Evolutionary conservation across 2,329 filamentous ascomycete species (phyloP), one percentile per base, ranked within the genome.

Genomic region (Beauveria bassiana): DNA sequence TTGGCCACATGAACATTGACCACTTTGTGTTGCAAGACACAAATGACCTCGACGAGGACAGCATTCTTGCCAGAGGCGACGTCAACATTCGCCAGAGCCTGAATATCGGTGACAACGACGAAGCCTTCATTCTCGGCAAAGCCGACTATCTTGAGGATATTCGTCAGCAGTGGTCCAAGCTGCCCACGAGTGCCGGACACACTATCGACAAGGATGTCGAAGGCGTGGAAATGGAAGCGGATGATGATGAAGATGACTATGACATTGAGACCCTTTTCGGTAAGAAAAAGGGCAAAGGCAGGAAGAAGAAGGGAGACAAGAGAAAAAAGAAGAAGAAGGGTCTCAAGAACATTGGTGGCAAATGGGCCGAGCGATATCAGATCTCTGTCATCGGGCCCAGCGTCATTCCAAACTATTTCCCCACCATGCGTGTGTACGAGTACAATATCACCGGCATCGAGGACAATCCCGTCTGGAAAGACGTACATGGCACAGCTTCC

Each of bases 1-100:
- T 89, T 70, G 95, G 93, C 1, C 95, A 99, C 72, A 98, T 99
- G 95, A 99, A 99, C 70, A 90, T 97, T 66, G 95, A 99, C 69
- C 95, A 99, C 73, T 99, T 99, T 74, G 83, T 98, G 70, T 77
- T 99, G 18, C 91, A 96, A 68, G 93, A 98, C 71, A 90, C 86
- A 62, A 81, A 89, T 46, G 84, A 96, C 1, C 81, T 97, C 59
- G 81, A 89, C 64, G 80, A 91, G 50, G 59, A 47, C 42, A 47
- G 53, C 75, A 77, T 28, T 75, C 79, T 1, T 63, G 65, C 74
- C 49, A 68, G 72, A 2, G 67, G 72, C 9, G 62, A 68, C 40
- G 58, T 20, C 40, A 66, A 26, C 47, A 63, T 4, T 62, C 67
- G 2, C 71, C 63, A 66, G 4, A 65, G 43, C 18, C 51, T 60